These are phyloP conservation scores for Solanum sitiens DNA, from an alignment of 257 asterid genomes.

Conservation along the genomic window DNA sequence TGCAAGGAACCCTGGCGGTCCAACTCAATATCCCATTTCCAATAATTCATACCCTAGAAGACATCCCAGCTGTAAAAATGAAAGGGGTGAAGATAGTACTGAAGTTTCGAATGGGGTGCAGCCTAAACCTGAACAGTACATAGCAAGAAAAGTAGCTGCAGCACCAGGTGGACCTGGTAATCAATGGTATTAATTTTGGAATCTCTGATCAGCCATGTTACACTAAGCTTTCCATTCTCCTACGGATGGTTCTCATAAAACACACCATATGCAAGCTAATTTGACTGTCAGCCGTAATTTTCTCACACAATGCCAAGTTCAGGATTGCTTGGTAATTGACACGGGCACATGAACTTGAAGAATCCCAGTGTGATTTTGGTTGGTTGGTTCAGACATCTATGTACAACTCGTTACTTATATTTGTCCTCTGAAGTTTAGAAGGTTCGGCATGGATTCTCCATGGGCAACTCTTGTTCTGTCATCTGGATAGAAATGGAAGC, in stretches of 20 bases:
- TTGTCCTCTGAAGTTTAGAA: not conserved
- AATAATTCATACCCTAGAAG: conserved; percentile 40
- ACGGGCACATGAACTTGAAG: not conserved
- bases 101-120: conserved; percentile 23
- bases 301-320: not conserved
- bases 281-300: not conserved
- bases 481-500: not conserved
- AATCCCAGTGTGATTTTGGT: not conserved
- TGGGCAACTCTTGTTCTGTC: not conserved
- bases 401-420: not conserved
- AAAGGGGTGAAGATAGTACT: conserved; percentile 24
- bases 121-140: conserved; percentile 36
- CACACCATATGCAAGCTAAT: not conserved
- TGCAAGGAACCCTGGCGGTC: conserved; percentile 45
- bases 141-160: conserved; percentile 39
- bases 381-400: not conserved
- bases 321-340: not conserved
- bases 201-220: not conserved
- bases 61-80: conserved; percentile 29
- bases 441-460: not conserved
- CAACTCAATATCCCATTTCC: conserved; percentile 47
- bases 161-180: conserved; percentile 35
- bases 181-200: conserved; percentile 25
- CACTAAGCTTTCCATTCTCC: not conserved
- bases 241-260: not conserved